phyloP scores from a whole-genome alignment of 1,284 basidiomycete species.

The Puccinia triticina region DNA sequence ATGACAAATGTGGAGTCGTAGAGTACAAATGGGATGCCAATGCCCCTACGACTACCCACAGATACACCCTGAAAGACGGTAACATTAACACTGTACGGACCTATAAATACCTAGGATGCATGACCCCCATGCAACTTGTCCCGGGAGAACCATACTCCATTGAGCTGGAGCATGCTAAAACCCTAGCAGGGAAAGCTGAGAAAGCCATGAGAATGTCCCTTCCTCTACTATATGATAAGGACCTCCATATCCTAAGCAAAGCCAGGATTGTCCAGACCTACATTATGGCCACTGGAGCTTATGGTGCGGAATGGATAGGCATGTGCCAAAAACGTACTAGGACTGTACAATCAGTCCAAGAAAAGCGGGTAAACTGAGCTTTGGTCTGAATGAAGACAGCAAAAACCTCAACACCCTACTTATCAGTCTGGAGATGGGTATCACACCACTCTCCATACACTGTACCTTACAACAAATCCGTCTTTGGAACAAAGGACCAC shows the following conservation, averaged over 20 bases:
- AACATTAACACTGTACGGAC: background rate
- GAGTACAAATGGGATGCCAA: background rate
- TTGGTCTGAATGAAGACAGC: background rate
- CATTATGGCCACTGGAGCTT: background rate
- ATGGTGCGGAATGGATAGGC: slow-evolving; percentile 4
- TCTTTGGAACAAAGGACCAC: background rate
- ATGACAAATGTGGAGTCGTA: slow-evolving; percentile 28
- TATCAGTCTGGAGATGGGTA: background rate
- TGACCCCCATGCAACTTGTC: background rate
- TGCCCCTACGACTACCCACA: no score
- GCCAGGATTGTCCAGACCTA: background rate
- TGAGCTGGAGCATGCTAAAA: background rate
- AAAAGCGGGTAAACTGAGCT: background rate
- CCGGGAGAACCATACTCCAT: background rate
- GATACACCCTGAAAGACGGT: background rate
- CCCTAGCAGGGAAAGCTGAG: background rate
- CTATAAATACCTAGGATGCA: slow-evolving; percentile 23
- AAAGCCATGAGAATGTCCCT: background rate
- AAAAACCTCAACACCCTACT: background rate
- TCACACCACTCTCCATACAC: slow-evolving; percentile 2
- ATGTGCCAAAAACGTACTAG: background rate
- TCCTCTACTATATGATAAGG: background rate
- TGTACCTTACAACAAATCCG: background rate
- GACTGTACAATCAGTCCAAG: background rate
- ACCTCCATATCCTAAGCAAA: background rate